Conservation (phyloP, 2,329 filamentous ascomycete species). For the Neonectria faginata region DNA sequence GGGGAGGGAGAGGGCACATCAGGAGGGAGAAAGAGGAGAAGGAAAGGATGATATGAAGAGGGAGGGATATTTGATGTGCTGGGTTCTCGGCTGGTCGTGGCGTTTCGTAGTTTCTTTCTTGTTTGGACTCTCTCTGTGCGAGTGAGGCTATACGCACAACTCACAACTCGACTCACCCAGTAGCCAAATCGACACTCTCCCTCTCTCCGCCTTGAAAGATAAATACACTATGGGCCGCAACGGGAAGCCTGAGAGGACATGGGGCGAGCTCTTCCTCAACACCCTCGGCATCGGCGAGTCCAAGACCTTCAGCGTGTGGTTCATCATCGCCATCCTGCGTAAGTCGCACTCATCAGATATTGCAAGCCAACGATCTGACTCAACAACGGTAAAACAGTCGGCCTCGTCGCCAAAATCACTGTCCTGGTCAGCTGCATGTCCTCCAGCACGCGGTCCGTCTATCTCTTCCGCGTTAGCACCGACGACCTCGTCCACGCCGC, state of each 20-base stretch:
- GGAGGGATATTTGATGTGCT: not conserved
- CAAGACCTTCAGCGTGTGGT: conserved; percentile 29
- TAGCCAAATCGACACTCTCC: not conserved
- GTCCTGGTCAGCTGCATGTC: conserved; percentile 29
- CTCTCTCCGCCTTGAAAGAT: too few relatives aligned
- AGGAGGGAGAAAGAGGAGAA: too few relatives aligned
- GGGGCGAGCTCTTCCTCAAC: conserved; percentile 21
- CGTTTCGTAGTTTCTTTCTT: not conserved
- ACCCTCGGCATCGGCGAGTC: conserved; percentile 30
- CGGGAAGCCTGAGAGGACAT: not conserved
- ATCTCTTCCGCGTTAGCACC: conserved; percentile 33
- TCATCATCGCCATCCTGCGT: conserved; percentile 31
- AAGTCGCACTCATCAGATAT: not conserved
- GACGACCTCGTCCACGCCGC: conserved; percentile 27
- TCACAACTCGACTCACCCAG: not conserved
- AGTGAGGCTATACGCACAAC: not conserved
- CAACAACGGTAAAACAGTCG: conserved; percentile 9
- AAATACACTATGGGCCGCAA: not conserved
- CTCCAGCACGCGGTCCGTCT: conserved; percentile 24
- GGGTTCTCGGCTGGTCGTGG: not conserved
- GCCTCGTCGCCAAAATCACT: conserved; percentile 29
- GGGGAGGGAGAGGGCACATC: not conserved
- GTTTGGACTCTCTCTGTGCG: not conserved
- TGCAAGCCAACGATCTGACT: not conserved
- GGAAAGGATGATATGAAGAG: not conserved